Evolutionary conservation across 148 eudicot species (phyloP), one percentile per base, ranked within the genome.

Genomic region (Rheum nobile): DNA sequence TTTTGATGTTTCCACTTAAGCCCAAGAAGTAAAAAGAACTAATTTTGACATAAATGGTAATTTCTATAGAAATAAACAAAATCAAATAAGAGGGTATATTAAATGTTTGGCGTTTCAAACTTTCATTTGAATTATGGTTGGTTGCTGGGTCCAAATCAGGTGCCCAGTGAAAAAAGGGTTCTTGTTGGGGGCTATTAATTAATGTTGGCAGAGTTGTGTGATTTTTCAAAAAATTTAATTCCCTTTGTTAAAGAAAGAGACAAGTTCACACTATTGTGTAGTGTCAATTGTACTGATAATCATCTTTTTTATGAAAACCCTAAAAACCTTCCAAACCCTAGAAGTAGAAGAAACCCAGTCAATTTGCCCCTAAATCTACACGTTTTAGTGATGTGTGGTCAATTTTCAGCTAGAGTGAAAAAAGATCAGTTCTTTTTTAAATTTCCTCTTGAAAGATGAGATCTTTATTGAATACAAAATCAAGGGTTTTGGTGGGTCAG

Each of bases 131-230:
- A 28, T 24, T 11, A 59, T 59, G 67, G 35, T 28, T 59, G 67
- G 67, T 50, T 50, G 57, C 57, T 81, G 77, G 76, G 68, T 77
- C 57, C 77, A 74, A 59, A 61, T 70, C 50, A 32, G 54, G 39
- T 77, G 35, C 31, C 67, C 17, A 59, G 67, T 59, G 26, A 59
- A 59, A 57, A 57, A 59, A 59, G 34, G 13, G 67, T 59, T 54
- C 8, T 38, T 12, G 67, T 26, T 59, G 34, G 16, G 16, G 67
- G 67, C 34, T 28, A 59, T 59, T 59, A 2, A 59, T 12, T 59
- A 17, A 59, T 13, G 6, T 3, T 28, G 29, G 31, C 63, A 54
- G 63, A 22, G 35, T 37, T 37, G 31, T 55, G 14, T 1, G 3
- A 8, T 55, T 13, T 55, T 16, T 43, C 16, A 43, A 46, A 22